Evolutionary conservation across 2,329 filamentous ascomycete genomes (phyloP).

Genomic region (Aspergillus sp.): DNA sequence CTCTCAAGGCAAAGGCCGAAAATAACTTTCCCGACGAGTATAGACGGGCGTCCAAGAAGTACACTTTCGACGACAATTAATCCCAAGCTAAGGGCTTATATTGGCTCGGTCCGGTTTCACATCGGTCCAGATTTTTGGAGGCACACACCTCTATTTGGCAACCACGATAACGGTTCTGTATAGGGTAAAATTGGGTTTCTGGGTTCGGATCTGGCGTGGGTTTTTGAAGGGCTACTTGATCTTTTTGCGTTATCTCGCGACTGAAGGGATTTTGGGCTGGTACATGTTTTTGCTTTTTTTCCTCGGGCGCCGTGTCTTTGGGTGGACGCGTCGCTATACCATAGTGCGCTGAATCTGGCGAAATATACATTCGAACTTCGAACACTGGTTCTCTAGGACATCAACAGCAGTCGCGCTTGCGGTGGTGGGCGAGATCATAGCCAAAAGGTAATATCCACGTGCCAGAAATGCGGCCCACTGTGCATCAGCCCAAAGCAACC

Average conservation of each 20-base stretch:
- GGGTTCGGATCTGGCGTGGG: conserved; percentile 1
- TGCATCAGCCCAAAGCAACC: neutral
- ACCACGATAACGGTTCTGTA: neutral
- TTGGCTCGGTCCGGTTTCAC: conserved; percentile 21
- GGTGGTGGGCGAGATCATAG: neutral
- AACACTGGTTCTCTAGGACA: neutral
- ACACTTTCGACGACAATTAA: conserved; percentile 40
- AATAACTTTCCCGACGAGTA: conserved; percentile 47
- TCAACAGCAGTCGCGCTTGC: neutral
- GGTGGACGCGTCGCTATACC: neutral
- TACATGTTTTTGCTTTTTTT: conserved; percentile 12
- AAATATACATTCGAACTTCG: conserved; percentile 13
- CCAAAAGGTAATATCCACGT: neutral
- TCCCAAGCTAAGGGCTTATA: neutral
- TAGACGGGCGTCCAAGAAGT: conserved; percentile 46
- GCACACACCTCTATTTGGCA: conserved; percentile 18
- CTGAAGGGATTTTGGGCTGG: conserved; percentile 8
- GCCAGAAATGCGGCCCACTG: neutral
- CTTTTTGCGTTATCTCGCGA: neutral
- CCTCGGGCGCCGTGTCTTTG: conserved; percentile 4
- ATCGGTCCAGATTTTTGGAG: conserved; percentile 10
- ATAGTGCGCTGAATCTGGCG: conserved; percentile 3
- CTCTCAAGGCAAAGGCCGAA: conserved; percentile 46
- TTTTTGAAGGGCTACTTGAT: neutral
- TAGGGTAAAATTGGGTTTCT: neutral